Percentiles rank a stretch among this genome's conserved stretches.
phyloP scores from a whole-genome alignment of 1,284 basidiomycete species.

The Anthracocystis setariae region DNA sequence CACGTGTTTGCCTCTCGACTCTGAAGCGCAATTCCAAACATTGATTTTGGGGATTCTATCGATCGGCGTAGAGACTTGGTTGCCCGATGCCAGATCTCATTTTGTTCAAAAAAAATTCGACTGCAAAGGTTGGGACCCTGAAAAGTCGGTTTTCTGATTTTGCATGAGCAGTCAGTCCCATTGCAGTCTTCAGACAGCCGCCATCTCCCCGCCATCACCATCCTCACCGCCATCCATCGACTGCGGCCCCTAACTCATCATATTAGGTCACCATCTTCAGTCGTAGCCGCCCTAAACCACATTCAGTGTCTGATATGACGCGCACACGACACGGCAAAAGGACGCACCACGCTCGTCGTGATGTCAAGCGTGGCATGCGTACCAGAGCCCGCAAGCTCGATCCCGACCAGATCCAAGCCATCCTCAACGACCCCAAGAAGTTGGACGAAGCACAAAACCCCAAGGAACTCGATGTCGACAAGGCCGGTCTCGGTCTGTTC shows the following conservation, averaged over 20 bases:
- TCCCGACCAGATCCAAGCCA: constrained; percentile 63
- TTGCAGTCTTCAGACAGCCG: neutral
- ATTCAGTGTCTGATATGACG: no score
- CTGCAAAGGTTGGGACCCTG: no score
- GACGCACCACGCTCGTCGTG: constrained; percentile 65
- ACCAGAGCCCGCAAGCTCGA: constrained; percentile 66
- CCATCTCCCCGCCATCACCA: constrained; percentile 4
- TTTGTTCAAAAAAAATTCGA: no score
- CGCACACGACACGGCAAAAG: constrained; percentile 63
- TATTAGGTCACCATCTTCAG: neutral
- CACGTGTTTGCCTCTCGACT: neutral
- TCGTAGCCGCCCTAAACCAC: neutral
- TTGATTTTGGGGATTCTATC: no score
- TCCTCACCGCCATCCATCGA: neutral
- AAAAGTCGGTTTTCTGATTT: neutral
- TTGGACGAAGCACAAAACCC: constrained; percentile 58
- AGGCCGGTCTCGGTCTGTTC: constrained; percentile 66
- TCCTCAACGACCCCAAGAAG: constrained; percentile 56
- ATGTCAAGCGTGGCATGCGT: constrained; percentile 63
- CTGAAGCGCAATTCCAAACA: no score
- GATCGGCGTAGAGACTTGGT: no score
- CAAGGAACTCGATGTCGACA: constrained; percentile 61
- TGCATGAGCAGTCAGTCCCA: no score
- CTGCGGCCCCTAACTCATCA: neutral
- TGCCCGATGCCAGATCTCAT: no score